Base-by-base conservation (phyloP, 306 rosid genomes). In the Quercus gilva region DNA sequence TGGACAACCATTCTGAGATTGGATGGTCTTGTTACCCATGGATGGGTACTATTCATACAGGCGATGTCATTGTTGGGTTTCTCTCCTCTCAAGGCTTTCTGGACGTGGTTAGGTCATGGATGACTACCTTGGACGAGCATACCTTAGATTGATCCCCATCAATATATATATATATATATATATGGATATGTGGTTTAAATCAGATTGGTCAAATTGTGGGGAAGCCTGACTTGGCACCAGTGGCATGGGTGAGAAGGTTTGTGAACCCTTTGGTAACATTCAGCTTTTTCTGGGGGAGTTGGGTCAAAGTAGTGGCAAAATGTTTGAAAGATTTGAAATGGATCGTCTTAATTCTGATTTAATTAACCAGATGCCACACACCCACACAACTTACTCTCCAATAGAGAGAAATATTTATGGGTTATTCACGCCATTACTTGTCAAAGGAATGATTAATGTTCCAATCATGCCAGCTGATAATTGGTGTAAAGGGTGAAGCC, bases 181-280 rank as follows among this genome's bases (percentile, higher is more conserved):
- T 37, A 35, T 86, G 77, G 73, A 71, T 65, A 68, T 80, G 74
- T 41, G 52, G 56, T 70, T 80, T 71, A 63, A 67, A 69, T 79
- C 86, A 95, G 98, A 81, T 93, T 73, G 99, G 98, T 13, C 99
- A 95, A 88, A 90, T 95, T 69, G 6, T 95, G 20, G 98, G 99
- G 87, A 95, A 91, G 90, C 98, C 98, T 17, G 99, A 95, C 86
- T 83, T 95, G 92, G 98, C 99, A n/a, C 99, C 98, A 3, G 91
- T 93, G 17, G 91, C 97, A 18, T 95, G 99, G 94, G 99, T 93
- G 81, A 91, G 82, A 85, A 87, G 94, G 91, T 93, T 95, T 55
- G 97, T 95, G 64, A 91, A 96, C 1, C 89, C 97, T 9, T 89
- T 87, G 79, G 84, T 70, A 81, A 79, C 1, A 85, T 95, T 71